Percentiles rank a stretch among this genome's conserved stretches.
These are phyloP conservation scores for Musa itinerans DNA, from an alignment of 176 grass and related monocot species.

Conservation along the genomic window DNA sequence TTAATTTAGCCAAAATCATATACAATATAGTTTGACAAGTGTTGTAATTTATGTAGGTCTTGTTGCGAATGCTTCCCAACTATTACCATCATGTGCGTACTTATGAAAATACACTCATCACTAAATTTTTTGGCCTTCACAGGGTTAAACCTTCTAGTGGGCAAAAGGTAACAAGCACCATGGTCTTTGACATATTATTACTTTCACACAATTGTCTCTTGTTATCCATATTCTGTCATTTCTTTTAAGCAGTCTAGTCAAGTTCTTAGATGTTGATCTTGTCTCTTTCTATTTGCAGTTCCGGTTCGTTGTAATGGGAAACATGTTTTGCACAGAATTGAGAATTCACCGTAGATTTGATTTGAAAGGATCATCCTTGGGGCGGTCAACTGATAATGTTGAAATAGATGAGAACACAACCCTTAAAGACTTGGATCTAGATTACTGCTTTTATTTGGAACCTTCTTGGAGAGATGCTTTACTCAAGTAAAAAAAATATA, in stretches of 20 bases:
- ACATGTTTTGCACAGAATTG: slow-evolving; percentile 98
- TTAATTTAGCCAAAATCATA: slow-evolving; percentile 1
- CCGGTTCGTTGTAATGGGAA: slow-evolving; percentile 96
- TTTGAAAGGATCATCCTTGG: slow-evolving; percentile 95
- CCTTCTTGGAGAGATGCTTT: slow-evolving; percentile 94
- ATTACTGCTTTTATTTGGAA: slow-evolving; percentile 97
- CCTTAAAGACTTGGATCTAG: slow-evolving; percentile 93
- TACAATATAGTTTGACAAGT: slow-evolving; percentile 1
- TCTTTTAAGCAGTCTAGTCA: background rate
- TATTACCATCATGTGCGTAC: slow-evolving; percentile 90
- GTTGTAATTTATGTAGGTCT: slow-evolving; percentile 53
- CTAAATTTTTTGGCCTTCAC: slow-evolving; percentile 98
- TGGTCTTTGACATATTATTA: background rate
- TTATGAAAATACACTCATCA: slow-evolving; percentile 99
- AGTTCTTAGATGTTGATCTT: slow-evolving; percentile 20
- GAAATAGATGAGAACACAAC: slow-evolving; percentile 98
- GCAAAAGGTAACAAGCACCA: slow-evolving; percentile 63
- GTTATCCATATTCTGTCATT: background rate
- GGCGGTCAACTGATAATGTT: slow-evolving; percentile 76
- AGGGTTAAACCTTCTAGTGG: slow-evolving; percentile 95
- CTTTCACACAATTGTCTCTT: slow-evolving; percentile 17
- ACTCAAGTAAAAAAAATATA: slow-evolving; percentile 46
- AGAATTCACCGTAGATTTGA: slow-evolving; percentile 95
- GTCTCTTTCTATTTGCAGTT: slow-evolving; percentile 52
- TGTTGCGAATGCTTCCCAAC: slow-evolving; percentile 93